Percentiles rank a stretch among this genome's conserved stretches.
Evolutionary conservation across 768 basidiomycete species (phyloP).

Genomic region (Filobasidium floriforme): DNA sequence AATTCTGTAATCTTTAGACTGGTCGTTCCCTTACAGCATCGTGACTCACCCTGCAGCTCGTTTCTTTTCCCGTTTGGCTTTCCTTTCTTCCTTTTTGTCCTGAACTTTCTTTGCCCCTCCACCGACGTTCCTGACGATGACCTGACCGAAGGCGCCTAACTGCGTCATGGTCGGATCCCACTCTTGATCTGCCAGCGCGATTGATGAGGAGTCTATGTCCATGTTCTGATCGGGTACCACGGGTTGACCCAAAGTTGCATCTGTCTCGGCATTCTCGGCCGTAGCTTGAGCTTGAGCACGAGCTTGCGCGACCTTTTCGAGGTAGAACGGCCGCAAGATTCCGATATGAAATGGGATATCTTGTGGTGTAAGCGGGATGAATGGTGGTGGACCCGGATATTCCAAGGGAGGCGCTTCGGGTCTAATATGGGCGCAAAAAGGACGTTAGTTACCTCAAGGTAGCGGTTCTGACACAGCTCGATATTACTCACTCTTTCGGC

Average conservation of each 20-base stretch:
- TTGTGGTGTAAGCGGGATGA: slow-evolving; percentile 61
- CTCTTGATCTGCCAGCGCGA: slow-evolving; percentile 28
- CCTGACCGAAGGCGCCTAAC: slow-evolving; percentile 37
- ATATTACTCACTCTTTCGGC: slow-evolving; percentile 4
- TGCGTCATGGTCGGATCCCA: slow-evolving; percentile 32
- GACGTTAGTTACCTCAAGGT: neutral
- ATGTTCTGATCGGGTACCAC: too few species aligned
- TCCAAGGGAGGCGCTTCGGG: slow-evolving; percentile 58
- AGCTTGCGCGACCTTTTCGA: slow-evolving; percentile 29
- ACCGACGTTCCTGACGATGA: slow-evolving; percentile 18
- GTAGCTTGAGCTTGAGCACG: slow-evolving; percentile 9
- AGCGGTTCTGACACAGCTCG: neutral
- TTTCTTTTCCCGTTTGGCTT: slow-evolving; percentile 2
- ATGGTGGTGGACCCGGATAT: slow-evolving; percentile 76
- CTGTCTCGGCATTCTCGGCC: neutral
- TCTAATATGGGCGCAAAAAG: slow-evolving; percentile 18
- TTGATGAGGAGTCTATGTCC: neutral
- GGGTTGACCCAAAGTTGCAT: neutral
- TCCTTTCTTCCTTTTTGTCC: neutral
- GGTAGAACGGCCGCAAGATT: slow-evolving; percentile 67
- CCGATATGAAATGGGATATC: slow-evolving; percentile 75
- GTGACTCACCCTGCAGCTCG: neutral
- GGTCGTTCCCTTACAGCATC: neutral
- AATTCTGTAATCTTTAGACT: neutral
- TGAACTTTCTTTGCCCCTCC: neutral